Conservation (phyloP, 2,329 filamentous ascomycete species). For the Dactylellina sp. region DNA sequence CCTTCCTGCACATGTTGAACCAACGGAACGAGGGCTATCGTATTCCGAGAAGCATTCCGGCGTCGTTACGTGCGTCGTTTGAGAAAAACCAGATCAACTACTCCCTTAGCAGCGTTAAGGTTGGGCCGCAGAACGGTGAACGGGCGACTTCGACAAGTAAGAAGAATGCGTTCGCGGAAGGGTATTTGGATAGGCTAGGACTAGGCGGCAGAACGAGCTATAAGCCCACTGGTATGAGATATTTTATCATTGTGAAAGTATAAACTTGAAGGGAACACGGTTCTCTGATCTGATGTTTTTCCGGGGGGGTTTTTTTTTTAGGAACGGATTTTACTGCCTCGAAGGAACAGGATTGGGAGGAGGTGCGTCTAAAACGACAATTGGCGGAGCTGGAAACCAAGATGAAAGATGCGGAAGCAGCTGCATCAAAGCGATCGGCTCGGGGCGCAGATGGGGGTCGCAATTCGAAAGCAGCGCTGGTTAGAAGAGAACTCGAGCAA, state of each 20-base stretch:
- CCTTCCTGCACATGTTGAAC: constrained; percentile 96
- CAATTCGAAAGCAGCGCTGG: constrained; percentile 85
- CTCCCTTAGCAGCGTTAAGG: constrained; percentile 69
- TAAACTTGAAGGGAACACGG: too few relatives aligned
- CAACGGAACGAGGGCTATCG: constrained; percentile 94
- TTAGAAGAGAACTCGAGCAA: constrained; percentile 94
- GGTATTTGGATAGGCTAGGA: constrained; percentile 91
- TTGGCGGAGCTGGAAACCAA: constrained; percentile 88
- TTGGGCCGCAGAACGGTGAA: constrained; percentile 78
- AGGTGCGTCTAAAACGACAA: constrained; percentile 93
- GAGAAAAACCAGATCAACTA: constrained; percentile 98
- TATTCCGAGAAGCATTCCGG: constrained; percentile 89
- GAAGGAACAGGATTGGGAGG: constrained; percentile 94
- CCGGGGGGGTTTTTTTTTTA: too few relatives aligned
- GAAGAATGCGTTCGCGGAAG: constrained; percentile 97
- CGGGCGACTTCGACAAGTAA: constrained; percentile 73
- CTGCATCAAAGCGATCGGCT: constrained; percentile 73
- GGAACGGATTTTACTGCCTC: constrained; percentile 88
- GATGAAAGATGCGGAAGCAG: constrained; percentile 82
- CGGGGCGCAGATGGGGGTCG: constrained; percentile 71
- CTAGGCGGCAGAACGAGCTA: constrained; percentile 79
- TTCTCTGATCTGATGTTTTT: too few relatives aligned
- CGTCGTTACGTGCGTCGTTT: constrained; percentile 89
- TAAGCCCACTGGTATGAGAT: constrained; percentile 71
- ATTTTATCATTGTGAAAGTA: background rate